A percentile compares a stretch with the other conserved stretches of the same genome.
Conservation (phyloP, 129 eudicot genomes). For the Ambrosia trifida region DNA sequence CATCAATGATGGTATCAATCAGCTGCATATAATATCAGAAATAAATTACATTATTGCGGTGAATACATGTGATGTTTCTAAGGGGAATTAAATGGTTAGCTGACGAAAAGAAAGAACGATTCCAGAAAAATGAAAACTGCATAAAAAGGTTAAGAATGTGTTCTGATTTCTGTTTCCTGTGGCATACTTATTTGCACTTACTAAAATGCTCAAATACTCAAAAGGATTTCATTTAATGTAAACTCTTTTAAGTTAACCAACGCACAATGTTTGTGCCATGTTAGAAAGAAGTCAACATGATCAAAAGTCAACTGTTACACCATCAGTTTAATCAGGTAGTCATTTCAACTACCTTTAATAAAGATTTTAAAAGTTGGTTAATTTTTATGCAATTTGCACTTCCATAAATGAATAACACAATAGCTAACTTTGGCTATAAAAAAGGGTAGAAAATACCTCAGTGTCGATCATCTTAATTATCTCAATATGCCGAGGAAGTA, state of each 20-base stretch:
- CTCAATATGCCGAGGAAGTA: conserved; percentile 93
- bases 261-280: not conserved
- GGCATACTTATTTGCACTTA: not conserved
- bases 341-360: not conserved
- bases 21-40: conserved; percentile 42
- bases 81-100: not conserved
- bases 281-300: not conserved
- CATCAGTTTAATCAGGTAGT: not conserved
- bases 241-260: not conserved
- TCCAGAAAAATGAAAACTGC: not conserved
- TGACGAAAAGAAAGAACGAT: conserved; percentile 3
- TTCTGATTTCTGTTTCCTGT: not conserved
- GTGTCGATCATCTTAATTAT: conserved; percentile 67
- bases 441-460: conserved; percentile 41
- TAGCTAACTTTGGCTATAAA: not conserved
- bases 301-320: not conserved
- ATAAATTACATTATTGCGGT: not conserved
- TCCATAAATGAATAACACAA: not conserved
- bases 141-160: not conserved
- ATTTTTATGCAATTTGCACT: not conserved
- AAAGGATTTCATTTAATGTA: not conserved
- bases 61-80: not conserved
- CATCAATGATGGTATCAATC: conserved; percentile 54
- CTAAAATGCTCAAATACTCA: not conserved
- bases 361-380: not conserved